Evolutionary conservation across 257 asterid species (phyloP), one percentile per base, ranked within the genome.

Genomic region (Mentha longifolia): DNA sequence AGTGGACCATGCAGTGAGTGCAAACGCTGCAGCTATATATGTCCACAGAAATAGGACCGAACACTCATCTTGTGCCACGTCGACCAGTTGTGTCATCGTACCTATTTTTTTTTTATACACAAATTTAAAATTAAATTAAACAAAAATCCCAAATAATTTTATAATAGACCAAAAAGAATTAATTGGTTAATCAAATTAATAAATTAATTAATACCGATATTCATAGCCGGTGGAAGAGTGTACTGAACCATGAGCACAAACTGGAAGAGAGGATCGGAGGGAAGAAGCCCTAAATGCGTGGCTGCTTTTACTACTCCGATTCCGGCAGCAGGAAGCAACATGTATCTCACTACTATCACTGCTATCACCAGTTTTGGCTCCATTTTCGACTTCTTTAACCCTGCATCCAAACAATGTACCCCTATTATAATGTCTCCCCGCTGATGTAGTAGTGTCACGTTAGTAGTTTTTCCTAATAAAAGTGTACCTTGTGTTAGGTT

Each of bases 211-310:
- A 3, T 84, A 88, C 98, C 90, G 2, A 95, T 84, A 73, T 77
- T 89, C 95, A 89, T 95, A 57, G 97, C 98, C 2, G 99, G 99
- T 56, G 99, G 99, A 28, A 92, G 74, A 55, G 92, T 70, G 80
- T 80, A 95, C 78, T 95, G 99, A 62, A 88, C 72, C 91, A 95
- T 75, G 61, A 95, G 88, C 76, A 92, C 89, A 46, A 92, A 95
- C 28, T 81, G 98, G 79, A 73, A 95, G 14, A 95, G 87, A 28
- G 97, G 99, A 78, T 95, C 98, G 14, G 83, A 17, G 2, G 98
- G 95, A 50, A 95, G 88, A 78, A 87, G 81, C 5, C 98, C 98
- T 0, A 92, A 73, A 5, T 72, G 80, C 4, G 78, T 17, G n/a
- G 99, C 99, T 61, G 84, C 80, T 70, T 68, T 86, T 7, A 92